Conservation (phyloP, 352 stramenopile species). For the Globisporangium takayamanum region DNA sequence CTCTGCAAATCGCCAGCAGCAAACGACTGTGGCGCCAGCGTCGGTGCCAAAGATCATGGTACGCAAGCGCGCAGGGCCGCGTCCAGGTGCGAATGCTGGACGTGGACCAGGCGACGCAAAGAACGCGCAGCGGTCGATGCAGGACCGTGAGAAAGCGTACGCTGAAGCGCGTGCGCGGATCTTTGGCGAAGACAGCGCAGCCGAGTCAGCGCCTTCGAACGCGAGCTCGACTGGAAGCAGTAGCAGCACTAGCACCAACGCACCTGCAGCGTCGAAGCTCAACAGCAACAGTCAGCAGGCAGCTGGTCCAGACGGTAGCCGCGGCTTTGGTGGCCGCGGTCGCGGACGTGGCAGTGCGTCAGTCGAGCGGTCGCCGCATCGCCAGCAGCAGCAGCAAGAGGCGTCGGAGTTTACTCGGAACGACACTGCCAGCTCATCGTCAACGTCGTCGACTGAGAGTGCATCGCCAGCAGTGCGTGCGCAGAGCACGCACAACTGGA, state of each 20-base stretch:
- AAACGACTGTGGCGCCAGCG: constrained; percentile 56
- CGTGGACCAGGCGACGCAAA: constrained; percentile 25
- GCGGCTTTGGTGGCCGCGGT: constrained; percentile 24
- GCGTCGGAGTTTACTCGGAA: not conserved
- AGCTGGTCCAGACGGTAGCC: constrained; percentile 45
- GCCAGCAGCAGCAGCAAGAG: constrained; percentile 1
- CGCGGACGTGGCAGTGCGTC: constrained; percentile 1
- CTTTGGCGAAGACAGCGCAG: constrained; percentile 72
- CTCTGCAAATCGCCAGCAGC: constrained; percentile 60
- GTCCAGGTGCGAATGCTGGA: constrained; percentile 31
- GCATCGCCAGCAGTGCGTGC: not conserved
- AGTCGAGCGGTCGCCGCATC: not conserved
- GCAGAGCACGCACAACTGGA: constrained; percentile 58
- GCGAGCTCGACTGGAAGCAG: constrained; percentile 2
- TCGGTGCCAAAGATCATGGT: constrained; percentile 91
- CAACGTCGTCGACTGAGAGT: not conserved
- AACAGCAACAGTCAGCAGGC: constrained; percentile 35
- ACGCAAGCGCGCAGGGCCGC: constrained; percentile 47
- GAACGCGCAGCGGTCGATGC: constrained; percentile 61
- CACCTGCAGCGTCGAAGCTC: constrained; percentile 7
- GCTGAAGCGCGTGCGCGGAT: constrained; percentile 93
- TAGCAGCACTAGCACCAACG: constrained; percentile 7
- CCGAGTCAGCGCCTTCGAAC: constrained; percentile 2
- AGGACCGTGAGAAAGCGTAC: constrained; percentile 92
- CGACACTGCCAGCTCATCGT: not conserved